Evolutionary conservation across 805 yeast genomes (phyloP).

Genomic region (Ogataea zsoltii): DNA sequence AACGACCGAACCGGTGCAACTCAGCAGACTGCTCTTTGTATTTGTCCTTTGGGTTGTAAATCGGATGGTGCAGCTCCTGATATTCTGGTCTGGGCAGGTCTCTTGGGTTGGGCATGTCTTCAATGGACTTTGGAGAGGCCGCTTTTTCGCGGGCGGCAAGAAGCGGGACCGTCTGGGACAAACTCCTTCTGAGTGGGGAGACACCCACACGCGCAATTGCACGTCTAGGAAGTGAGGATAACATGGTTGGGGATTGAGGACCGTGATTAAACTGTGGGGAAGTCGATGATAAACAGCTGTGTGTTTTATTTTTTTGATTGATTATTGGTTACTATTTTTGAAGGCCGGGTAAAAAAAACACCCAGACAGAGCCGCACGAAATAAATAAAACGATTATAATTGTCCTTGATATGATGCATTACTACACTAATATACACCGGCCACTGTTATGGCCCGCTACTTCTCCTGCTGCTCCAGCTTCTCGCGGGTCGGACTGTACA

Average conservation of each 20-base stretch:
- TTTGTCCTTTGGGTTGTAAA: slow-evolving; percentile 77
- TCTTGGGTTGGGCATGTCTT: slow-evolving; percentile 35
- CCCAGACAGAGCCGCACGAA: no score
- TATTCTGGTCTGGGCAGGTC: slow-evolving; percentile 35
- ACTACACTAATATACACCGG: neutral
- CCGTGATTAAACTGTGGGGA: no score
- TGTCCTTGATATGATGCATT: no score
- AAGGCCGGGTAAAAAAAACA: no score
- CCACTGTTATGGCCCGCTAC: neutral
- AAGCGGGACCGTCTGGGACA: neutral
- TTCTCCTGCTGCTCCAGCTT: slow-evolving; percentile 5
- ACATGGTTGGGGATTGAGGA: no score
- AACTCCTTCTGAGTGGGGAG: neutral
- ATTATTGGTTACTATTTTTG: no score
- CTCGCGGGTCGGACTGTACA: slow-evolving; percentile 18
- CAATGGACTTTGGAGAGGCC: slow-evolving; percentile 13
- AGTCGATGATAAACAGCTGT: no score
- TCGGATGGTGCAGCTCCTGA: slow-evolving; percentile 42
- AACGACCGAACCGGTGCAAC: slow-evolving; percentile 78
- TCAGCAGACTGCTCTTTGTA: slow-evolving; percentile 67
- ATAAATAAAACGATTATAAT: no score
- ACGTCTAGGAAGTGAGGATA: no score
- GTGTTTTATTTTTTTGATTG: no score
- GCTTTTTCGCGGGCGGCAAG: slow-evolving; percentile 8
- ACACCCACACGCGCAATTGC: neutral